Base-by-base conservation (phyloP, 2,329 filamentous ascomycete genomes). In the Exophiala oligosperma region DNA sequence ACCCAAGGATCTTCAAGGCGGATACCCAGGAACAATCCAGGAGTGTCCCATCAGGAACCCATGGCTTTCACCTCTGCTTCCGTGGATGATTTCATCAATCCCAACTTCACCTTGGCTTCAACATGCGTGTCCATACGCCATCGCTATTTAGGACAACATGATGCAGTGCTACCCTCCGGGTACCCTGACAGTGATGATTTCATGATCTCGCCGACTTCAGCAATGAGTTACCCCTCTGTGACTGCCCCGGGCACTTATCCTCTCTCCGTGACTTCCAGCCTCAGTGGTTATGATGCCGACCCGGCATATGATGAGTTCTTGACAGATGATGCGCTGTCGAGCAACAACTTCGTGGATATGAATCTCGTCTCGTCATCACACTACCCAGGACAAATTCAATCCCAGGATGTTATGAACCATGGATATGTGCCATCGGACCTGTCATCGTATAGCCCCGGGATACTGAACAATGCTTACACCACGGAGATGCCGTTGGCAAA, bases 61-160 rank as follows among this genome's bases (percentile, higher is more conserved):
- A 49, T 60, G 47, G 60, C 43, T 21, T 63, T 59, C 51, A 54
- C 12, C 23, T 60, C 59, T 43, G 41, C 56, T 48, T 38, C 52
- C 35, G 54, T 58, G 59, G 54, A 47, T 49, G 56, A 52, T 21
- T 49, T 62, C 29, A 23, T 52, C 52, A 56, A 58, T 43, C 38
- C 61, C 23, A 56, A 64, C 38, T 65, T 59, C 57, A 51, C 57
- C 46, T 57, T 62, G 52, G 51, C 49, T 24, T 64, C 63, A 56
- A 43, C 56, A 37, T 46, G 32, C 46, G 58, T 32, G 41, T 52
- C 58, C 28, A 35, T 9, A 9, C 32, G 32, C 32, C 58, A 58
- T 38, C 55, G 55, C 17, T 48, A 53, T 38, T 32, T 52, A 40
- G 49, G 57, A 35, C 49, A 49, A 23, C 40, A 44, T 26, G 17